These are phyloP conservation scores for Rhododendron griersonianum DNA, from an alignment of 148 eudicot genomes.

Conservation along the genomic window DNA sequence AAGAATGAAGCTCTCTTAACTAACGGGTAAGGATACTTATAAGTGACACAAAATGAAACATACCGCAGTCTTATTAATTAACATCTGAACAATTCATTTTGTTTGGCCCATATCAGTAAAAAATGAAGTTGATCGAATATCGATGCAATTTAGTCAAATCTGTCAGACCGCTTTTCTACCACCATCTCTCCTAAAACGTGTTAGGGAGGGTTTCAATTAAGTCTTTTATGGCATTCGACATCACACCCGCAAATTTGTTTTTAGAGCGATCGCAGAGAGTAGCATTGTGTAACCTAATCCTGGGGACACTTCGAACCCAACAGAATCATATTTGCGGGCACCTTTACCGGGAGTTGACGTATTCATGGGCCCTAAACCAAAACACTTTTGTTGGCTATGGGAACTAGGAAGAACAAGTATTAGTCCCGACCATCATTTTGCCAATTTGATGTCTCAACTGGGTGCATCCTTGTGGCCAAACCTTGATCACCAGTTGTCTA, in stretches of 20 bases:
- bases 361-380: not conserved
- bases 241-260: accelerated
- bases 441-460: not conserved
- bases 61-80: no score
- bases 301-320: no score
- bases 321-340: not conserved
- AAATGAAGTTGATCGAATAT: not conserved
- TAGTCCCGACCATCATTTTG: not conserved
- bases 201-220: no score
- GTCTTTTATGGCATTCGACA: no score
- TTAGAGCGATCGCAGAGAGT: no score
- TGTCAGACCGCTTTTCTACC: no score
- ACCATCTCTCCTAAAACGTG: no score
- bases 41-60: no score
- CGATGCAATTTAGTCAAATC: not conserved
- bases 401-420: no score
- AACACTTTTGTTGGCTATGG: not conserved
- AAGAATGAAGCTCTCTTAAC: not conserved
- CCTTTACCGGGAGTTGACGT: not conserved
- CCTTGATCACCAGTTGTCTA: not conserved
- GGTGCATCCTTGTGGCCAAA: not conserved
- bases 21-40: no score
- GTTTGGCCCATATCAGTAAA: not conserved
- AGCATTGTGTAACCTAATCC: no score
- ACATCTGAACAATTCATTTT: not conserved